Conservation (phyloP, 495 filamentous ascomycete genomes). For the Glonium stellatum region DNA sequence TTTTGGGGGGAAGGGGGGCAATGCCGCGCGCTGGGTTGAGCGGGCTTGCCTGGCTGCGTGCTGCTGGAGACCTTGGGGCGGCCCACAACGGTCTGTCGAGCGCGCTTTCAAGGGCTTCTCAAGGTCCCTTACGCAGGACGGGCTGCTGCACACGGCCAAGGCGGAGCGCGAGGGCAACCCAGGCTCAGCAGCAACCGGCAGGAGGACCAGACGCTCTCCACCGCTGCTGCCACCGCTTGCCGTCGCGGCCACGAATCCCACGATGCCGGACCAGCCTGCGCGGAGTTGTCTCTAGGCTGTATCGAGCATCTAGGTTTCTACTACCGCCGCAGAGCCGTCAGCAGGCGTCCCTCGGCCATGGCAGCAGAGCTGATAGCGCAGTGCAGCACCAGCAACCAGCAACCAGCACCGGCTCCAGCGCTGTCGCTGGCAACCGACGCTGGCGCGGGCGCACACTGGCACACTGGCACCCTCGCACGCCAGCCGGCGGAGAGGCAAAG, state of each 20-base stretch:
- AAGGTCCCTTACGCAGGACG: neutral
- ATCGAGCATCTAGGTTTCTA: neutral
- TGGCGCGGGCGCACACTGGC: too few species aligned
- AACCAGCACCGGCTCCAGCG: too few species aligned
- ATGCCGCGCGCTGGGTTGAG: neutral
- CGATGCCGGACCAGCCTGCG: neutral
- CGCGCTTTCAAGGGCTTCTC: neutral
- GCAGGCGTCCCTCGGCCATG: neutral
- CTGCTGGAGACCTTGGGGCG: neutral
- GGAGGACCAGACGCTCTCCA: neutral
- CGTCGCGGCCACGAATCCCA: neutral
- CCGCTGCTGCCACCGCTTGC: neutral
- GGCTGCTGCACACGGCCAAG: slow-evolving; percentile 24
- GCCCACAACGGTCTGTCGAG: neutral
- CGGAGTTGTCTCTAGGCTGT: neutral
- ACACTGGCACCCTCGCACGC: too few species aligned
- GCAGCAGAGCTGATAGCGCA: neutral
- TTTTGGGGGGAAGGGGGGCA: too few species aligned
- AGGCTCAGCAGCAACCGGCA: neutral
- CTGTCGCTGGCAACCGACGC: too few species aligned
- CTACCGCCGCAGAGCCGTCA: neutral
- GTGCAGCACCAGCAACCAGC: neutral
- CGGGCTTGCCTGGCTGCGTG: neutral
- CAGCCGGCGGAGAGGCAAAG: neutral
- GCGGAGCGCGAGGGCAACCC: slow-evolving; percentile 8